Evolutionary conservation across 176 grass and related monocot genomes (phyloP), one percentile per base, ranked within the genome.

Genomic region (Saccharum spontaneum): DNA sequence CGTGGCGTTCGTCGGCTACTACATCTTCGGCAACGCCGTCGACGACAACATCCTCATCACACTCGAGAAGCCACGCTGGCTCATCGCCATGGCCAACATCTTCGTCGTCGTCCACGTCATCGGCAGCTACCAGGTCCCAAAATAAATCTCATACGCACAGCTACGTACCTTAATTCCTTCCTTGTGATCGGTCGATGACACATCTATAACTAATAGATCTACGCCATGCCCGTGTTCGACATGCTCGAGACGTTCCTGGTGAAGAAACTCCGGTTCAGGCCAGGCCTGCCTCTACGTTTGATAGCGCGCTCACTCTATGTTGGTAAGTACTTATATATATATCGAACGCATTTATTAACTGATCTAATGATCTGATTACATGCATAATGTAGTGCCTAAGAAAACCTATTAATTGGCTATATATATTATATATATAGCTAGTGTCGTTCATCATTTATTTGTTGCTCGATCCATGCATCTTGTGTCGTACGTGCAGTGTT

Each of bases 1-100:
- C 1, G 94, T 94, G 9, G 91, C 94, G 7, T 61, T 97, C 73
- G 4, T 92, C 13, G 89, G 91, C 1, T 97, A 93, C 73, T 94
- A 88, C 75, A 55, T 45, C 74, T 97, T 92, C 48, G 94, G 94
- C 67, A 94, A 94, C 69, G 24, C 48, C n/a, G 89, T 97, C 10
- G 69, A 92, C n/a, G 93, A 92, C 69, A 92, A 95, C 66, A 89
- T 95, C 80, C 86, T 95, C 80, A 90, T 95, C 60, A 90, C 88
- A 5, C 93, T 95, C 2, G 76, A 92, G 76, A 92, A 87, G 83
- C 93, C 93, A 2, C 37, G 67, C 3, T 92, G 93, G 93, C 88
- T 95, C 55, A 92, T 95, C 31, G 90, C 90, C n/a, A 10, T 30
- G 8, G 88, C 93, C 4, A 95, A 95, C 76, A 64, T 92, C 65